Conservation (phyloP, 371 early-diverging fungal species). For the Blakeslea trispora region DNA sequence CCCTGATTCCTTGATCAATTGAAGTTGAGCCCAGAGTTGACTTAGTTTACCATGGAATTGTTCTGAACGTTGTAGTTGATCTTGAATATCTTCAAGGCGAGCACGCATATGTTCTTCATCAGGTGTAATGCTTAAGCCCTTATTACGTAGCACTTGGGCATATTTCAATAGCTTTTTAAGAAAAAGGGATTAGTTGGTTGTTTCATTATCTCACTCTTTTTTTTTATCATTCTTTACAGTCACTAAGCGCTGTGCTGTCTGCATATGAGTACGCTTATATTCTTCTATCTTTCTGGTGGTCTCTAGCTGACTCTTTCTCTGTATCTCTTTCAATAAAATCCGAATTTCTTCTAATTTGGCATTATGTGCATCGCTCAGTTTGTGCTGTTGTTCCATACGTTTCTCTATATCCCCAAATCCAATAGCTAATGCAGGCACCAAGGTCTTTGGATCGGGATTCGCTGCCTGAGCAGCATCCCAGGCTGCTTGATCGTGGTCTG, state of each 20-base stretch:
- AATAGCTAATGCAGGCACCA: constrained; percentile 84
- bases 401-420: constrained; percentile 84
- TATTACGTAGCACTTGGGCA: constrained; percentile 78
- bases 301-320: constrained; percentile 61
- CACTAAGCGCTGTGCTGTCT: constrained; percentile 77
- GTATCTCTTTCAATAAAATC: constrained; percentile 65
- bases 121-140: constrained; percentile 76
- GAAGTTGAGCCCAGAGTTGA: constrained; percentile 81
- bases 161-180: constrained; percentile 78
- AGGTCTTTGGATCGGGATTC: constrained; percentile 83
- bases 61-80: constrained; percentile 73
- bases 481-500: constrained; percentile 70
- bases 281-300: constrained; percentile 68
- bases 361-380: constrained; percentile 42
- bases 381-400: constrained; percentile 71
- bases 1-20: constrained; percentile 74
- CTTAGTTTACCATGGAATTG: constrained; percentile 80
- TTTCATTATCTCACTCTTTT: too few species aligned
- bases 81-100: constrained; percentile 71
- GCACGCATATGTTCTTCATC: constrained; percentile 83
- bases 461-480: constrained; percentile 82
- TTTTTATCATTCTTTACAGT: constrained; percentile 34
- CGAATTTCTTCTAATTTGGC: constrained; percentile 67
- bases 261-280: constrained; percentile 72
- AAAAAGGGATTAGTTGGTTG: neutral